Base-by-base conservation (phyloP, 805 yeast genomes). In the Starmerella bombicola region DNA sequence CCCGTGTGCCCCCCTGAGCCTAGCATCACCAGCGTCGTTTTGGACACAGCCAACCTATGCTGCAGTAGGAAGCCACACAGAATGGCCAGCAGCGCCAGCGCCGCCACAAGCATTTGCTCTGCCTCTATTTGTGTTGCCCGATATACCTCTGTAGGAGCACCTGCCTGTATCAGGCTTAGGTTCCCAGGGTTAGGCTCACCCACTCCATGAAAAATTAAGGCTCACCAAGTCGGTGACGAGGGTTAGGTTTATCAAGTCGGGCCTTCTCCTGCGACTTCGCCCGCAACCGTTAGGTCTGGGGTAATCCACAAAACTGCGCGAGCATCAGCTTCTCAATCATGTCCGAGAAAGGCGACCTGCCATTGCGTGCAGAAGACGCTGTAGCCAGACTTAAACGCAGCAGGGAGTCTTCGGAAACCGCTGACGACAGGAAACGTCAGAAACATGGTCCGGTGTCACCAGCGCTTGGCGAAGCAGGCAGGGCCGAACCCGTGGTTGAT, bases 1-100 rank as follows among this genome's bases (percentile, higher is more conserved):
- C 95, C 96, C 0, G 96, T 85, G 54, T 85, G 97, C 2, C 96
- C 97, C 2, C 98, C 98, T 0, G 95, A 84, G 0, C 97, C 97
- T 9, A 88, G 61, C n/a, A 84, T 67, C 0, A 80, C 64, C 70
- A 80, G 68, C 21, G 33, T 25, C n/a, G 21, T 28, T 19, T 45
- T 46, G 19, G 18, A 22, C 18, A 37, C 46, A 4, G 35, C 36
- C 10, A 46, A 4, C 10, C 43, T 35, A 18, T 19, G 16, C 16
- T 21, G 19, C 16, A 41, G 19, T 5, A 41, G 10, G 18, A 15
- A 41, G 17, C 33, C 35, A 4, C 22, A 17, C 10, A 30, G 31
- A 15, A 40, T 33, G 20, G 36, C 31, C 10, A 23, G 31, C 30
- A 40, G 20, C 16, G 47, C 37, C 8, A 46, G 43, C 29, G 30